Percentiles rank a stretch among this genome's conserved stretches.
These are phyloP conservation scores for Metschnikowia koreensis DNA, from an alignment of 805 yeast species.

Conservation along the genomic window DNA sequence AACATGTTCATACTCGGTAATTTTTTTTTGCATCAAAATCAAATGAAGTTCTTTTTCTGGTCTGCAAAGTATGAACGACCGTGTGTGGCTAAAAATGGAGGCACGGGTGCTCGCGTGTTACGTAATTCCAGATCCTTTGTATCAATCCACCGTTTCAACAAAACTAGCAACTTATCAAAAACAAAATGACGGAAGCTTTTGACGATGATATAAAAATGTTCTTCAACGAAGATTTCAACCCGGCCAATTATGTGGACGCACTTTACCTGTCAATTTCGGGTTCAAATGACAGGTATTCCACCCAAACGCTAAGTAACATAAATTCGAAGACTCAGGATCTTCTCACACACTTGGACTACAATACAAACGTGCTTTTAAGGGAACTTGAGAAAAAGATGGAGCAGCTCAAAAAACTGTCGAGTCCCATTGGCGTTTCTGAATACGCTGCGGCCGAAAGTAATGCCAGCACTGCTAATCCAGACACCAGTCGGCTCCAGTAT, in stretches of 20 bases:
- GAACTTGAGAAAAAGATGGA: constrained; percentile 52
- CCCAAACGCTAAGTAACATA: constrained; percentile 36
- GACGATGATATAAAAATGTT: constrained; percentile 56
- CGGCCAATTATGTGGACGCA: constrained; percentile 64
- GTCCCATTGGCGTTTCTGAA: constrained; percentile 44
- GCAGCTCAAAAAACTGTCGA: constrained; percentile 49
- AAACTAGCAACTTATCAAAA: not conserved
- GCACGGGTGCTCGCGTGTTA: not conserved
- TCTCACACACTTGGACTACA: constrained; percentile 59
- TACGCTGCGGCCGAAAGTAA: constrained; percentile 9
- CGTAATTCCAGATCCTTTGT: not conserved
- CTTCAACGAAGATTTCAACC: constrained; percentile 63
- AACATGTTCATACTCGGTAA: no score
- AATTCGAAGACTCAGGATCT: constrained; percentile 51
- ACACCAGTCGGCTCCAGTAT: constrained; percentile 62
- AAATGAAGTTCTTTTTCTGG: no score
- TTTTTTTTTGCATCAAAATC: no score
- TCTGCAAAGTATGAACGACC: no score
- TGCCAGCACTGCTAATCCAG: constrained; percentile 15
- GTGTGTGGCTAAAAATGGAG: not conserved
- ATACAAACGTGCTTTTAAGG: constrained; percentile 55
- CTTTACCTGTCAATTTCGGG: constrained; percentile 44
- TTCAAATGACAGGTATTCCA: constrained; percentile 25
- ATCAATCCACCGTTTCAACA: no score
- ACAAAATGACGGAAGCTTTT: constrained; percentile 5